Percentiles rank a stretch among this genome's conserved stretches.
Conservation (phyloP, 163 green algal genomes). For the Volvox carteri region DNA sequence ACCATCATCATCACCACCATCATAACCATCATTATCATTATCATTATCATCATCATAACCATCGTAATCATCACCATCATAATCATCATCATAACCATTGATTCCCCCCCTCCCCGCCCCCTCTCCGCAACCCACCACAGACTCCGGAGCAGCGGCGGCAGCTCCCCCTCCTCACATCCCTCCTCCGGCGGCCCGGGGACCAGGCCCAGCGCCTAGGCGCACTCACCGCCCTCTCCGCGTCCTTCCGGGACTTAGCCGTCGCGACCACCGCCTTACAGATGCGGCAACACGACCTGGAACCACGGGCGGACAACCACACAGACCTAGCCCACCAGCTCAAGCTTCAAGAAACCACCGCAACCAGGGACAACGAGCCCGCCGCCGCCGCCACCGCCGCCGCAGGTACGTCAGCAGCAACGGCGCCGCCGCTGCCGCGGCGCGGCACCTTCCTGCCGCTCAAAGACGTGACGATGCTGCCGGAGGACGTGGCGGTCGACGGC, state of each 20-base stretch:
- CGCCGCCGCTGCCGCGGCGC: constrained; percentile 5
- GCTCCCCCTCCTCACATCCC: neutral
- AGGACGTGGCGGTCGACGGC: constrained; percentile 12
- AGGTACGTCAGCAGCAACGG: neutral
- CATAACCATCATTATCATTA: too few species aligned
- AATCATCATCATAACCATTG: too few species aligned
- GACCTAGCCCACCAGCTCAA: neutral
- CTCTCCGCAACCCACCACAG: too few species aligned
- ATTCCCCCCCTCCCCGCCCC: too few species aligned
- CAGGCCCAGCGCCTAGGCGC: constrained; percentile 7
- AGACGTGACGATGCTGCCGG: constrained; percentile 21
- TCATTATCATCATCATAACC: too few species aligned
- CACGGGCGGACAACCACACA: neutral
- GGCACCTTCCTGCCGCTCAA: constrained; percentile 36
- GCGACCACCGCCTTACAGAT: neutral
- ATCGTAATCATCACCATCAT: too few species aligned
- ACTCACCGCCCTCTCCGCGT: constrained; percentile 18
- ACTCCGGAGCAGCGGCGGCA: constrained; percentile 7
- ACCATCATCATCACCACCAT: too few species aligned
- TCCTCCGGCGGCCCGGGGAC: neutral
- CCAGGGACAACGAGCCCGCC: neutral
- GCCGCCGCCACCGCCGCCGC: neutral
- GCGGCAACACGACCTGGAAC: neutral
- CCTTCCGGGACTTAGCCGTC: constrained; percentile 36
- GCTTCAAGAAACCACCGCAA: neutral